Percentiles rank a stretch among this genome's conserved stretches.
These are phyloP conservation scores for Ilyonectria destructans DNA, from an alignment of 2,329 filamentous ascomycete genomes.

Conservation along the genomic window DNA sequence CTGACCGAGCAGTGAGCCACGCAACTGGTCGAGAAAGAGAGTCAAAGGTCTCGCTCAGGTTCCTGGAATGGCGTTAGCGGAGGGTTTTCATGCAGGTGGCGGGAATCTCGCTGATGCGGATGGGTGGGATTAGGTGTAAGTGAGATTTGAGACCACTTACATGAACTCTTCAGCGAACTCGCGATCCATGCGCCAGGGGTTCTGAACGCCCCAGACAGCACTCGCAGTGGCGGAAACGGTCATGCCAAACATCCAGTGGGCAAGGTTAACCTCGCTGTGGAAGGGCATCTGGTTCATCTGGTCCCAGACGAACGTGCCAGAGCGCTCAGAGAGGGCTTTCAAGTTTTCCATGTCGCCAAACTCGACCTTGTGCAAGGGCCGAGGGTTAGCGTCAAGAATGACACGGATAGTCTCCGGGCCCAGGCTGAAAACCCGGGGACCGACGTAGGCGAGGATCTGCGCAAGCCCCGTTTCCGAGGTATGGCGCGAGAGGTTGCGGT, in stretches of 20 bases:
- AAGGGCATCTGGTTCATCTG: constrained; percentile 42
- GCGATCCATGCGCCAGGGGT: constrained; percentile 51
- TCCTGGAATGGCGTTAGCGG: constrained; percentile 41
- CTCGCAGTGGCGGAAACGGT: constrained; percentile 52
- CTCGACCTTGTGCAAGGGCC: constrained; percentile 49
- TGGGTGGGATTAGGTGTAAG: neutral
- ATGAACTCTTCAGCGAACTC: constrained; percentile 53
- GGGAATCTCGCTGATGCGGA: neutral
- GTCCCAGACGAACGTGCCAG: constrained; percentile 40
- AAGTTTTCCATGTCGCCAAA: constrained; percentile 47
- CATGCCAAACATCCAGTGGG: constrained; percentile 50
- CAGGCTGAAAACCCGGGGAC: constrained; percentile 48
- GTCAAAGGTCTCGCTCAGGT: constrained; percentile 51
- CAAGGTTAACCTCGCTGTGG: constrained; percentile 42
- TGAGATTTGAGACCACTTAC: constrained; percentile 36
- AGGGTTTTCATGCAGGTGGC: neutral
- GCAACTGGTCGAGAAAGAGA: constrained; percentile 49
- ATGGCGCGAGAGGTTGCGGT: constrained; percentile 48
- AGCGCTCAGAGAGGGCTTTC: constrained; percentile 42
- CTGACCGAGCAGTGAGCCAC: constrained; percentile 47
- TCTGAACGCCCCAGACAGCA: constrained; percentile 51
- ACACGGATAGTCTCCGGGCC: constrained; percentile 41
- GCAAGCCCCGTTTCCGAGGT: constrained; percentile 51
- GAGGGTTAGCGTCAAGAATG: constrained; percentile 48
- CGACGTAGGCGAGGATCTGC: constrained; percentile 51